Percentiles rank a stretch among this genome's conserved stretches.
phyloP scores from a whole-genome alignment of 768 basidiomycete genomes.

The Boletus reticulatus region DNA sequence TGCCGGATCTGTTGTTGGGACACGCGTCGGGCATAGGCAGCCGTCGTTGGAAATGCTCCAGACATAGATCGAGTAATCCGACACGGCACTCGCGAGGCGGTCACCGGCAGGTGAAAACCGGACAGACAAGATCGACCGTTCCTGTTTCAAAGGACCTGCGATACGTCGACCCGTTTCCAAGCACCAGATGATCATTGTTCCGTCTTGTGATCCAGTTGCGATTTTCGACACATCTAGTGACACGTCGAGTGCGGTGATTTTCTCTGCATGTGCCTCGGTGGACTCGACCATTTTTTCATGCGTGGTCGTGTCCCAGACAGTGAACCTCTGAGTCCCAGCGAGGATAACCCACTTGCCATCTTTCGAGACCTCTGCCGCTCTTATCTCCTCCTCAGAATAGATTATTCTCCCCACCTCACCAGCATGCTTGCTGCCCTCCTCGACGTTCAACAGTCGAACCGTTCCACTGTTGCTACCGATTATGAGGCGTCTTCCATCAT shows the following conservation, averaged over 20 bases:
- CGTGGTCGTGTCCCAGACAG: constrained; percentile 8
- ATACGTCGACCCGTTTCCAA: constrained; percentile 15
- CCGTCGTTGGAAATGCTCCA: background rate
- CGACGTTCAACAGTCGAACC: constrained; percentile 7
- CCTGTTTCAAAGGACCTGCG: constrained; percentile 17
- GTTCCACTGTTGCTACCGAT: constrained; percentile 5
- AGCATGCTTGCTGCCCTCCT: background rate
- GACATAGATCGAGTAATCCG: constrained; percentile 6
- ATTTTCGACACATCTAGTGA: constrained; percentile 16
- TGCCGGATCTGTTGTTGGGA: constrained; percentile 2
- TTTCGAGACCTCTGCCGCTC: constrained; percentile 5
- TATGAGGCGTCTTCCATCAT: constrained; percentile 8
- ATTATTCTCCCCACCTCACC: background rate
- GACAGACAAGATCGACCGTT: constrained; percentile 8
- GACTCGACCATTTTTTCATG: constrained; percentile 6
- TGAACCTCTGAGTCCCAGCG: background rate
- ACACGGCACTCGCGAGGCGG: constrained; percentile 13
- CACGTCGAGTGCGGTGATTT: constrained; percentile 21
- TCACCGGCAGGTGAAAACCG: constrained; percentile 23
- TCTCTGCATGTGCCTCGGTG: constrained; percentile 8
- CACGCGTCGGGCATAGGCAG: background rate
- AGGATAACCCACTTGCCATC: constrained; percentile 18
- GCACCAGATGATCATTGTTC: constrained; percentile 20
- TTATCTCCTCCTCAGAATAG: background rate
- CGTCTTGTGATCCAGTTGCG: constrained; percentile 23